Evolutionary conservation across 208 protist genomes (phyloP), one percentile per base, ranked within the genome.

Genomic region (Trypanosoma theileri): DNA sequence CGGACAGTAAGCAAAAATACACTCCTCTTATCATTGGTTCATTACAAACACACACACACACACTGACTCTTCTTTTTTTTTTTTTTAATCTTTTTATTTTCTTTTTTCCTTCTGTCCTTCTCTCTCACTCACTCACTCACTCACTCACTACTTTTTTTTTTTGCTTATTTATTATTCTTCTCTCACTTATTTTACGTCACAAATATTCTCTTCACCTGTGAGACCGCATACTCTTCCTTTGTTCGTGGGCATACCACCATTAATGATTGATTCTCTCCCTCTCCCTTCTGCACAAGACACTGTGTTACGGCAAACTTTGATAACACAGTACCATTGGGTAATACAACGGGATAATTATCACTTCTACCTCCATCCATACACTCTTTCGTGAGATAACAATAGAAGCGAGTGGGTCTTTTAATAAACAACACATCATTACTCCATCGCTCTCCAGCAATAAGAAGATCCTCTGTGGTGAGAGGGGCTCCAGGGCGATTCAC

Each of bases 391-490:
- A 86, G 71, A 13, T 80, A 75, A 48, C 83, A 91, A 69, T 88
- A 91, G 26, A 85, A 91, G 10, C 86, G 83, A n/a, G 86, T 92
- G 17, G 86, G 81, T 19, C 83, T 74, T 60, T 88, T 89, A 42
- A 95, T 79, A 52, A 81, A 86, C 3, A 91, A 65, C 8, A 88
- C 73, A 40, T 88, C 73, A 45, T 78, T 85, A 63, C 67, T 86
- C 79, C 86, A 95, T 13, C 74, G 71, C 9, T 92, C 83, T 17
- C 93, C 85, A 35, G 81, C 87, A 17, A 70, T 35, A 28, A 89
- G 84, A 57, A 95, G 82, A 21, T 86, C 81, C 45, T 76, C 75
- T 0, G 86, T 70, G 0, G 68, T 81, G 14, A 90, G 48, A 14
- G 56, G 54, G 1, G 17, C 17, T 40, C 14, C 24, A 60, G 59